Conservation (phyloP, 2,329 filamentous ascomycete species). For the Leptodontidium sp. region DNA sequence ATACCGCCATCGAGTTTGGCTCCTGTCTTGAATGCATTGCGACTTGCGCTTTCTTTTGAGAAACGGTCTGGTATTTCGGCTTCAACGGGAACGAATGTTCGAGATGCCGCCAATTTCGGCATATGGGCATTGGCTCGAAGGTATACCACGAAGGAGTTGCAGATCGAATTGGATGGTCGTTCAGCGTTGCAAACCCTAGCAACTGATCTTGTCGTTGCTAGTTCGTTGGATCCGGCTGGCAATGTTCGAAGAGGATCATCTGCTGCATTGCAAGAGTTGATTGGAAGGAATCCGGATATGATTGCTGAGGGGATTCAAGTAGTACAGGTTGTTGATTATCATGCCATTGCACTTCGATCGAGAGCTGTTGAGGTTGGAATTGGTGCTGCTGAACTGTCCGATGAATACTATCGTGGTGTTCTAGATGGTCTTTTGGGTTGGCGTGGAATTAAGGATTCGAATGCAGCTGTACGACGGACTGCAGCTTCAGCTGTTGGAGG, state of each 20-base stretch:
- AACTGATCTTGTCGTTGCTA: constrained; percentile 80
- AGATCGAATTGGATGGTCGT: constrained; percentile 59
- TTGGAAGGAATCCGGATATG: constrained; percentile 89
- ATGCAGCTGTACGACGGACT: constrained; percentile 75
- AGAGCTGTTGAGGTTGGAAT: constrained; percentile 82
- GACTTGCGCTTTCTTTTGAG: constrained; percentile 87
- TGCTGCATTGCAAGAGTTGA: constrained; percentile 90
- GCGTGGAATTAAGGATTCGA: constrained; percentile 86
- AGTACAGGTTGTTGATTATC: constrained; percentile 92
- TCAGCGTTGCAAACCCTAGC: constrained; percentile 80
- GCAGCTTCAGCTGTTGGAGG: constrained; percentile 75
- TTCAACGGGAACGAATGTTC: constrained; percentile 86
- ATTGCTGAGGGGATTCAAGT: constrained; percentile 83
- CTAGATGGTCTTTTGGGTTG: constrained; percentile 78
- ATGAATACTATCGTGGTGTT: constrained; percentile 72
- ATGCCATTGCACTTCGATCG: constrained; percentile 86
- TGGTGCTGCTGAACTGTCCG: constrained; percentile 70
- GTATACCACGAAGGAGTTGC: constrained; percentile 82
- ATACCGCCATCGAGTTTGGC: constrained; percentile 75
- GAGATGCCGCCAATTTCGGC: constrained; percentile 95
- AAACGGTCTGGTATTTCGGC: constrained; percentile 83
- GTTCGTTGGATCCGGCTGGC: constrained; percentile 86
- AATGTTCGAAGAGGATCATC: constrained; percentile 94
- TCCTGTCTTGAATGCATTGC: constrained; percentile 77
- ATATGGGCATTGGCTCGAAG: constrained; percentile 91